phyloP scores from a whole-genome alignment of 306 rosid genomes.

The Myrica gale region DNA sequence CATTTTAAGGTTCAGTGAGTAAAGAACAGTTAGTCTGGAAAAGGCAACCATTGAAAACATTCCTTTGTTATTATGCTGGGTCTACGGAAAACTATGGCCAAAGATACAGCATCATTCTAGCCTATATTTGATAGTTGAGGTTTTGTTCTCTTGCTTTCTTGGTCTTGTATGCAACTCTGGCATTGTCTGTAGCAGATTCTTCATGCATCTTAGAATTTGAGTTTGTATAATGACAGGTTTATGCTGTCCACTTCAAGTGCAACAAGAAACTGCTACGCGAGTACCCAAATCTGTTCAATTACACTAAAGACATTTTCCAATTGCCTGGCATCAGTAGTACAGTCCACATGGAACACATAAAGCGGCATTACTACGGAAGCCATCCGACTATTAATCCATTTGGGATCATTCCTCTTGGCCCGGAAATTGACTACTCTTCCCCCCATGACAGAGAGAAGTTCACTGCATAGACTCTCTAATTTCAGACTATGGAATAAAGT shows the following conservation, averaged over 20 bases:
- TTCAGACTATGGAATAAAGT: conserved; percentile 5
- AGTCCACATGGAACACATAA: conserved; percentile 79
- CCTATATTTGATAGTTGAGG: background rate
- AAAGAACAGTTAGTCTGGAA: background rate
- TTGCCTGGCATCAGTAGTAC: conserved; percentile 66
- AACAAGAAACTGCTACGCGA: conserved; percentile 80
- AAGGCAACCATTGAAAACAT: background rate
- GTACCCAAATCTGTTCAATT: conserved; percentile 76
- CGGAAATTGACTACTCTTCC: conserved; percentile 60
- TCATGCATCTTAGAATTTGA: conserved; percentile 2
- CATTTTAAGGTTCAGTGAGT: background rate
- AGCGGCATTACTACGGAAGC: conserved; percentile 79
- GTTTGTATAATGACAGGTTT: conserved; percentile 52
- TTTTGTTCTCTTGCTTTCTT: background rate
- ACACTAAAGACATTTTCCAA: conserved; percentile 84
- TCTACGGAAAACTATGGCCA: background rate
- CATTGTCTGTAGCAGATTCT: background rate
- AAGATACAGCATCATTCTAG: background rate
- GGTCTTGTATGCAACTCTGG: background rate
- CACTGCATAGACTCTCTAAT: conserved; percentile 38
- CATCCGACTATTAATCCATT: conserved; percentile 83
- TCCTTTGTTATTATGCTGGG: background rate
- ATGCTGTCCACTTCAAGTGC: conserved; percentile 94
- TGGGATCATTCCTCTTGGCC: conserved; percentile 73
- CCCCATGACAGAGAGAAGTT: conserved; percentile 75